Base-by-base conservation (phyloP, 2,329 filamentous ascomycete species). In the Colletotrichum sp. region DNA sequence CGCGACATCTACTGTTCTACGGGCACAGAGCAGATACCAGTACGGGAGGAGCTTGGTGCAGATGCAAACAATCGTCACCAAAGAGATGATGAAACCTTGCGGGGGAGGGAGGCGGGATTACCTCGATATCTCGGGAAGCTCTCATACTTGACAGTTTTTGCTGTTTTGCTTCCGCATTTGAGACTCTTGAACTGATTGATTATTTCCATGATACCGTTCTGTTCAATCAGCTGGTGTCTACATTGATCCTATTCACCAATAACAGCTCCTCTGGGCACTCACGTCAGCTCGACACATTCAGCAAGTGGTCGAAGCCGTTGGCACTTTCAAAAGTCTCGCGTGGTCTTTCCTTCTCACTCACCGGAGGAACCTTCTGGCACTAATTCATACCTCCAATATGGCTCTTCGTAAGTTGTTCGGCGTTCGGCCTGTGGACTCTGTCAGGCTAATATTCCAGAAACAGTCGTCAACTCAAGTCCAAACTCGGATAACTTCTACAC, bases 401-500 rank as follows among this genome's bases (percentile, higher is more conserved):
- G 71, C 55, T 43, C 18, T 55, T 15, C 16, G 71, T 66, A 54
- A 51, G 71, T 66, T 31, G 1, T 21, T 67, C 51, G 24, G 24
- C 38, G 8, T 55, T 33, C 8, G 16, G 31, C n/a, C 18, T 15
- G 8, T 33, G 11, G 18, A 21, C 51, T 29, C 7, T 54, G 9
- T 18, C 36, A 15, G 27, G 24, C 24, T n/a, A 43, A 51, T 21
- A 21, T n/a, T n/a, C 16, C 43, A 8, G 16, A n/a, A 12, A n/a
- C 18, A 67, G 71, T 72, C 21, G 51, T 72, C 4, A 27, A 72
- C 12, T 27, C 55, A 3, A 29, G 38, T 63, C 71, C 68, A n/a
- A 55, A 51, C 34, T 92, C 94, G 79, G 96, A 98, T 86, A 98
- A 98, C 85, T 96, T 95, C 29, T 98, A 95, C 82, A 91, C 94